Evolutionary conservation across 169 alveolate genomes (phyloP).

Genomic region (Eimeria falciformis): DNA sequence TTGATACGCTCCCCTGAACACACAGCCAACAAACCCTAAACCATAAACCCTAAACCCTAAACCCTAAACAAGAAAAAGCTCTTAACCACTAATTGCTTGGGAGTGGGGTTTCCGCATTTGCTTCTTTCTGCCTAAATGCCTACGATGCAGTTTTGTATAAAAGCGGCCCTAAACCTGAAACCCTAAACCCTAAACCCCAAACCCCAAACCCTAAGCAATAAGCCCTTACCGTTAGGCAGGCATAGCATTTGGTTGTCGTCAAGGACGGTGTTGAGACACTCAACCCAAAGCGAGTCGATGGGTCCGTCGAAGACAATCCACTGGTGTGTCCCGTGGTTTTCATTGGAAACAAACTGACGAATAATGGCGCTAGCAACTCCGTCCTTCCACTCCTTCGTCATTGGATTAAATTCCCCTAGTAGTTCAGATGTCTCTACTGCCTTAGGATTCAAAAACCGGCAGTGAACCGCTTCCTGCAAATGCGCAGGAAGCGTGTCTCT

Average conservation of each 20-base stretch:
- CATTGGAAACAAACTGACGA: slow-evolving; percentile 89
- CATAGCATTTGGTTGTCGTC: slow-evolving; percentile 97
- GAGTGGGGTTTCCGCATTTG: too few species aligned
- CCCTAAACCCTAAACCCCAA: not conserved
- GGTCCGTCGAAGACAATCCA: slow-evolving; percentile 97
- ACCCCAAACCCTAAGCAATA: slow-evolving; percentile 8
- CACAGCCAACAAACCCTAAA: slow-evolving; percentile 10
- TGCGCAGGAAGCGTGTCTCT: not conserved
- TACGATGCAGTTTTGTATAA: too few species aligned
- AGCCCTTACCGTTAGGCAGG: slow-evolving; percentile 89
- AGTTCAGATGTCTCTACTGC: slow-evolving; percentile 96
- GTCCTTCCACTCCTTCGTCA: slow-evolving; percentile 96
- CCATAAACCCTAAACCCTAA: slow-evolving; percentile 35
- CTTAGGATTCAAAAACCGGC: slow-evolving; percentile 95
- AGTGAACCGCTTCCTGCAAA: slow-evolving; percentile 79
- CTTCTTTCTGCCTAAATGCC: too few species aligned
- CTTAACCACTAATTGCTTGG: too few species aligned
- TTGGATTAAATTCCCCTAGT: slow-evolving; percentile 94
- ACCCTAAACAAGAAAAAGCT: too few species aligned
- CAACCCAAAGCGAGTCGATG: slow-evolving; percentile 98
- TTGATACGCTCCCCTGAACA: slow-evolving; percentile 92
- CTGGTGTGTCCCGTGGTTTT: slow-evolving; percentile 85
- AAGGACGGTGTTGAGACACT: slow-evolving; percentile 96
- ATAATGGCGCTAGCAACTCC: slow-evolving; percentile 94
- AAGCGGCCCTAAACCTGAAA: not conserved